Base-by-base conservation (phyloP, 2,329 filamentous ascomycete genomes). In the Ceratocystis lukuohia region DNA sequence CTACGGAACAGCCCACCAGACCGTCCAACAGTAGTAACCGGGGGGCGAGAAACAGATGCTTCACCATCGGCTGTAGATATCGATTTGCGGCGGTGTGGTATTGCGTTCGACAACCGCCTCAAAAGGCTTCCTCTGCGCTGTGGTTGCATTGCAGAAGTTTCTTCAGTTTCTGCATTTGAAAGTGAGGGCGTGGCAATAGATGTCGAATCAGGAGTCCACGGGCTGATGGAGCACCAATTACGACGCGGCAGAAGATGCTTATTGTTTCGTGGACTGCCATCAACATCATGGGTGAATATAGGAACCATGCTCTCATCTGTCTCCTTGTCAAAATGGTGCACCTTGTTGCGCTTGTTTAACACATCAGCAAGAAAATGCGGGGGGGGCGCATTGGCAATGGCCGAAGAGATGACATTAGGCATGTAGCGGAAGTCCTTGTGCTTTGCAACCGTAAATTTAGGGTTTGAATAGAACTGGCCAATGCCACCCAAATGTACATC, bases 271-370 rank as follows among this genome's bases (percentile, higher is more conserved):
- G 86, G 81, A 74, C 91, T 95, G 50, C 90, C 89, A 71, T 96
- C 91, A 1, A 96, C 90, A 70, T 95, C 94, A 67, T 91, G 85
- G 1, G 82, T 84, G 74, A 99, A 99, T 69, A 99, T 85, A 0
- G 93, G 91, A 56, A 97, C 94, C 89, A 99, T 95, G 75, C 90
- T 86, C 75, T 99, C 94, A 67, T 97, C 90, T 0, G 94, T 99
- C 66, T 92, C 80, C 68, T 81, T 80, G 74, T 88, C 85, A 66
- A 88, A 84, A 71, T 88, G 85, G 70, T 88, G 85, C 1, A 88
- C 75, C 74, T 88, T 96, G 79, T 96, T 96, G 33, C 94, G 85
- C 78, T 89, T 94, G 78, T 97, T 96, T 68, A 99, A 82, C 64
- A 96, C 83, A 74, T 99, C 93, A 4, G 91, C 91, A 78, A 97